A percentile compares a stretch with the other conserved stretches of the same genome.
phyloP scores from a whole-genome alignment of 2,329 filamentous ascomycete species.

The Zasmidium cellare region DNA sequence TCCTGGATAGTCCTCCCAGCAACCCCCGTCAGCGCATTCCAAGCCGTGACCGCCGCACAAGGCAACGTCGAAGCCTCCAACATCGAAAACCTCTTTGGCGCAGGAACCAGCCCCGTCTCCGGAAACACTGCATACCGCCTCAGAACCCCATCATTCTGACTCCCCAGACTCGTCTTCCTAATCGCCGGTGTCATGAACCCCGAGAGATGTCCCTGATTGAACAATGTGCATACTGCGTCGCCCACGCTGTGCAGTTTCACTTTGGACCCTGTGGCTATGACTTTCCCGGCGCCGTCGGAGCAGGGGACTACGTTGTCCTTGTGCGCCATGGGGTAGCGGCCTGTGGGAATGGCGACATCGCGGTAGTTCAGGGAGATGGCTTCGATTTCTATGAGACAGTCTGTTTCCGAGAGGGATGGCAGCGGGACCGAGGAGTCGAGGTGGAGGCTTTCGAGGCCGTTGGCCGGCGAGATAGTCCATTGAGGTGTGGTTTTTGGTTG shows the following conservation, averaged over 20 bases:
- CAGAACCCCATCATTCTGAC: constrained; percentile 5
- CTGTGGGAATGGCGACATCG: constrained; percentile 48
- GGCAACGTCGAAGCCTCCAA: not conserved
- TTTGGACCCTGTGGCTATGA: constrained; percentile 54
- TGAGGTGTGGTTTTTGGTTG: constrained; percentile 1
- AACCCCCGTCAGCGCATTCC: constrained; percentile 4
- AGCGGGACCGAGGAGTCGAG: constrained; percentile 51
- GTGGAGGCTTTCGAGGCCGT: constrained; percentile 62
- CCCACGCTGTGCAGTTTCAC: constrained; percentile 58
- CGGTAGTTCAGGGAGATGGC: constrained; percentile 49
- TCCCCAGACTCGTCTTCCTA: constrained; percentile 57
- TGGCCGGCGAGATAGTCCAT: constrained; percentile 56
- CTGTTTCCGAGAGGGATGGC: constrained; percentile 63
- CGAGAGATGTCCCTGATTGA: constrained; percentile 58
- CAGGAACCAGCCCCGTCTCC: constrained; percentile 2
- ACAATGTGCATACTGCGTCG: constrained; percentile 62
- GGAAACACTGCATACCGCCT: constrained; percentile 5
- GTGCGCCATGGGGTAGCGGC: constrained; percentile 45
- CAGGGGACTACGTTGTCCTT: constrained; percentile 42
- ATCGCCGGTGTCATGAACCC: constrained; percentile 48
- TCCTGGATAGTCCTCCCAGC: not conserved
- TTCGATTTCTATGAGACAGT: constrained; percentile 67
- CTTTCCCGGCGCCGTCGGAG: constrained; percentile 54
- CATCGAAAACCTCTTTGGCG: not conserved
- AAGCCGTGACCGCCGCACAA: constrained; percentile 4